Base-by-base conservation (phyloP, 1,284 basidiomycete species). In the Moniliophthora roreri region DNA sequence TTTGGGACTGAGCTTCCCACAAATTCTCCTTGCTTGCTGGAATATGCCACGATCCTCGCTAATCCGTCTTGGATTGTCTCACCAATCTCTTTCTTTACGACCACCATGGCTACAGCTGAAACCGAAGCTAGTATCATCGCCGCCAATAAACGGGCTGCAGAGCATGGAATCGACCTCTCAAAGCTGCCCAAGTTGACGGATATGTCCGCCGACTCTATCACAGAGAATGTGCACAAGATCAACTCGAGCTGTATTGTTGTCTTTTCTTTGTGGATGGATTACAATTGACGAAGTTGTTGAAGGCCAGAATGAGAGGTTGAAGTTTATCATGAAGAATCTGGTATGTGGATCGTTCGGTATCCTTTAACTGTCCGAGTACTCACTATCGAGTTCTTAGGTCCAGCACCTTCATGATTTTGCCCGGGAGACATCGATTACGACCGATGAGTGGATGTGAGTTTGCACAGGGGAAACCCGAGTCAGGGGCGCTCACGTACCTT, bases 401-500 rank as follows among this genome's bases (percentile, higher is more conserved):
- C 71, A 73, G 45, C 87, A 92, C 63, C 59, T 92, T 1, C 90
- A 92, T 64, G 77, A 80, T 34, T 91, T 90, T 61, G 73, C 88
- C 16, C 78, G 77, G 47, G 91, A 93, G 67, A 87, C 86, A 0
- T 61, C 82, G 53, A 68, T 93, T 47, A 90, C 89, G 8, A 87
- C 85, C 0, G 86, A 93, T 7, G 92, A 95, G 73, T 95, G 93
- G 92, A 87, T 90, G 75, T 76, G 58, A 26, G 69, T 54, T 41
- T 24, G 6, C 42, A 10, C 16, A 2, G 38, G 13, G 20, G 8
- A 13, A n/a, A 39, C 9, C 18, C 9, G n/a, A n/a, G 8, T 20
- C n/a, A n/a, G n/a, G n/a, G 8, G n/a, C 16, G 21, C 35, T 16
- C 9, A 15, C 39, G 35, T 32, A 34, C 35, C 23, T 9, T 48